Evolutionary conservation across 2,329 filamentous ascomycete species (phyloP), one percentile per base, ranked within the genome.

Genomic region (Trichophyton rubrum): DNA sequence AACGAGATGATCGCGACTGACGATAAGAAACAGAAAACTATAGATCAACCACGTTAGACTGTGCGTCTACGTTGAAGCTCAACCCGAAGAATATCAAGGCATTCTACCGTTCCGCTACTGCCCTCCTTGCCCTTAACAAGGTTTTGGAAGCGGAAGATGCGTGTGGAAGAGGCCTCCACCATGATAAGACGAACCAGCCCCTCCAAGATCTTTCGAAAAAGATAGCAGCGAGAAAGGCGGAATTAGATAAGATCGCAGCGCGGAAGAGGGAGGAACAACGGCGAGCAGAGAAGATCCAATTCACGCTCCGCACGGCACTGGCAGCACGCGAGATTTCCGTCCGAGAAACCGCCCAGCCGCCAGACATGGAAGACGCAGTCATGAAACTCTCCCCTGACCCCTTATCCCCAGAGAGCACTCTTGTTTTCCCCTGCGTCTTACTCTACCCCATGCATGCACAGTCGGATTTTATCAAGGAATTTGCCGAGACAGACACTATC

Each of bases 381-480:
- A 79, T 96, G 53, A 75, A 78, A 60, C 82, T 97, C 4, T 80
- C 82, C 8, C 86, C 85, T 1, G 85, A 95, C 68, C 82, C 87
- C 17, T 77, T 88, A 27, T 88, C 93, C 65, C 83, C 89, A 3
- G 80, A 80, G 24, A 90, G 87, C 65, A 79, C 80, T 0, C 79
- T 99, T 1, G 79, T 79, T 2, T 89, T 96, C 68, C 93, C 93
- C 0, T 80, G 87, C 0, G 80, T 97, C 63, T 76, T 99, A 60
- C 78, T 99, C 60, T 99, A 99, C 72, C 92, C 93, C 3, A 77
- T 86, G 64, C 80, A 89, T 63, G 79, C 87, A 55, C 85, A 97
- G 77, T 88, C 85, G 1, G 93, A 99, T 73, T 93, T 99, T 68
- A 82, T 99, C 74, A 96, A 95, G 77, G 83, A 83, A 0, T 93